Evolutionary conservation across 164 flowering plant species (phyloP), one percentile per base, ranked within the genome.

Genomic region (Sedum album): DNA sequence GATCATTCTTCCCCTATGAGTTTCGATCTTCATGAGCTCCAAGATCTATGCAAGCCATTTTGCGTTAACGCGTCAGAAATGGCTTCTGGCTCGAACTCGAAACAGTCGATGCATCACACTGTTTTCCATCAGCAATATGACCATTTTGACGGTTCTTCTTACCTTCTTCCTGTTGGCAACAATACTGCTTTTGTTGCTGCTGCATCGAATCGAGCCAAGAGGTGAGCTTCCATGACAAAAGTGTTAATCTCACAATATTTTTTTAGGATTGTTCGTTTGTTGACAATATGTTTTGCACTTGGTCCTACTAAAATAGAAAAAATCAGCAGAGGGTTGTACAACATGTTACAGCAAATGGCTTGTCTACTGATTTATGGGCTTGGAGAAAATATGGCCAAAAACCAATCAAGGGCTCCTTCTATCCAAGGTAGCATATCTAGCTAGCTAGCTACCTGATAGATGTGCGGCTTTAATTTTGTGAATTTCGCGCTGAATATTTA

Each of bases 351-450:
- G 71, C 69, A 13, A 79, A 76, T 14, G 74, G 72, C 35, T 72
- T 78, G 13, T 69, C 74, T 0, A 31, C 74, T 21, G 84, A 79
- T 71, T 17, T 63, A 42, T 79, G 84, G 84, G 74, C 84, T 33
- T 81, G 84, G 84, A 76, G 84, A 7, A 81, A 81, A 57, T 81
- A 81, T 48, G 84, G 84, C 0, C 84, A 81, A 61, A 81, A 81
- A 49, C 84, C 84, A 66, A 81, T 81, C 70, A 81, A 81, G 53
- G 84, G 84, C 8, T 76, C 82, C 25, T 78, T 78, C 5, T 73
- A 71, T 64, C 84, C 82, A 48, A 75, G 84, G 81, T 79, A 51
- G 10, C 33, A 55, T 13, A 55, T 14, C 30, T 20, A 28, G 46
- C 46, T 41, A 41, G 0, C 46, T 41, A 41, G 46, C 11, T 41